Percentiles rank a stretch among this genome's conserved stretches.
Evolutionary conservation across 345 rosid species (phyloP).

Genomic region (Litchi chinensis): DNA sequence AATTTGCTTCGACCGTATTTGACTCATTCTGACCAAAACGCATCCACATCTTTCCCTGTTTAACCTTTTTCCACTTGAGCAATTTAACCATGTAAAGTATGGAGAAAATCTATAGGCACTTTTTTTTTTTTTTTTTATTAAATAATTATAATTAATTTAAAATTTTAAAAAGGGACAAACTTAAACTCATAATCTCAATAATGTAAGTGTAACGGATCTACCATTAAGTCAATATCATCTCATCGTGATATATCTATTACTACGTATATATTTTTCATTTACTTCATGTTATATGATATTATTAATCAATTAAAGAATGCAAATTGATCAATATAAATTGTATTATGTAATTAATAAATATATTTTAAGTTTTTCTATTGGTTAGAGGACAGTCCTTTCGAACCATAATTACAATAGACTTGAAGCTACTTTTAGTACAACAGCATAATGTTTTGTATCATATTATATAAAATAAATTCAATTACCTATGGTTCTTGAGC

Average conservation of each 20-base stretch:
- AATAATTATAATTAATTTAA: too few relatives aligned
- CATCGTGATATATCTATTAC: too few relatives aligned
- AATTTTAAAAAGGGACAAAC: too few relatives aligned
- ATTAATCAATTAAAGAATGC: too few relatives aligned
- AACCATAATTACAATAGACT: not conserved
- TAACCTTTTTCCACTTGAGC: not conserved
- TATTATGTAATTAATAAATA: not conserved
- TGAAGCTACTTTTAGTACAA: not conserved
- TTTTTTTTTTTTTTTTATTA: too few relatives aligned
- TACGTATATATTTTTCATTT: too few relatives aligned
- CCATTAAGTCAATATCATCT: too few relatives aligned
- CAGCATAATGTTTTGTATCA: too few relatives aligned
- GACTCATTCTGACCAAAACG: not conserved
- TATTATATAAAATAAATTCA: too few relatives aligned
- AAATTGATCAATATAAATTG: not conserved
- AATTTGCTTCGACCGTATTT: constrained; percentile 12
- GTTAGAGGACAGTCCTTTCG: not conserved
- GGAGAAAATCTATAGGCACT: not conserved
- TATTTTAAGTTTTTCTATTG: not conserved
- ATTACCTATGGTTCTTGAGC: not conserved
- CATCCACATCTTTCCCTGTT: not conserved
- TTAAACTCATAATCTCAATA: too few relatives aligned
- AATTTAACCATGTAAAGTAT: not conserved
- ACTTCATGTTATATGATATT: too few relatives aligned
- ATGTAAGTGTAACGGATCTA: too few relatives aligned